A percentile compares a stretch with the other conserved stretches of the same genome.
These are phyloP conservation scores for Didymella lethalis DNA, from an alignment of 2,329 filamentous ascomycete genomes.

Conservation along the genomic window DNA sequence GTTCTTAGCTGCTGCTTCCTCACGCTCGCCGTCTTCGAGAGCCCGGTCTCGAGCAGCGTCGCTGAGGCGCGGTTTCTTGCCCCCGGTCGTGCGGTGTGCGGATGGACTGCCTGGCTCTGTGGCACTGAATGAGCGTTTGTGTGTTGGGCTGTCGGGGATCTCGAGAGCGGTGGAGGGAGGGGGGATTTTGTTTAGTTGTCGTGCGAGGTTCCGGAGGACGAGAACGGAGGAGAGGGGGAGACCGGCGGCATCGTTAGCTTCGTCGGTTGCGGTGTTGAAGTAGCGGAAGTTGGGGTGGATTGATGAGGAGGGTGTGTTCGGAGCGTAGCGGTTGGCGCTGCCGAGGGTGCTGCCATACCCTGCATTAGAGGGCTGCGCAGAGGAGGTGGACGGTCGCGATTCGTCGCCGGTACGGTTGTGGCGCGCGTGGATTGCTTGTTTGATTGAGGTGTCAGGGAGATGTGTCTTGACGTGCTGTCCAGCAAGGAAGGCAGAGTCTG, in stretches of 20 bases:
- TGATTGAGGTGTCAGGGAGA: constrained; percentile 58
- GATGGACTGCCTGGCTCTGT: constrained; percentile 38
- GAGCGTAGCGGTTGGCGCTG: constrained; percentile 4
- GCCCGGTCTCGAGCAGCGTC: constrained; percentile 43
- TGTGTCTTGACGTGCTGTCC: constrained; percentile 74
- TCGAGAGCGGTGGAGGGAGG: constrained; percentile 36
- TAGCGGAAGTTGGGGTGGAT: constrained; percentile 45
- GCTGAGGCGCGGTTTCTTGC: constrained; percentile 56
- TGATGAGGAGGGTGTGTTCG: constrained; percentile 21
- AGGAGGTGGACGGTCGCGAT: constrained; percentile 38
- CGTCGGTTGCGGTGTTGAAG: constrained; percentile 59
- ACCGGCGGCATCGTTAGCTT: constrained; percentile 69
- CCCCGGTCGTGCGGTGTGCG: constrained; percentile 33
- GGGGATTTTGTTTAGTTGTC: constrained; percentile 52
- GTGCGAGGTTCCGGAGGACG: constrained; percentile 79
- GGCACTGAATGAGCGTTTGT: constrained; percentile 44
- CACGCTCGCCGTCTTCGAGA: constrained; percentile 45
- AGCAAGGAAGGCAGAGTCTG: constrained; percentile 56
- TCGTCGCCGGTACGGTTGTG: constrained; percentile 58
- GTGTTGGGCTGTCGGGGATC: constrained; percentile 38
- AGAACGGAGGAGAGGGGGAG: constrained; percentile 80
- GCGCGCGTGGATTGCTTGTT: constrained; percentile 51
- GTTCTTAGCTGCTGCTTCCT: constrained; percentile 59
- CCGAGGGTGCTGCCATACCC: constrained; percentile 2
- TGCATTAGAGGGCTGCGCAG: constrained; percentile 36